Evolutionary conservation across 2,329 filamentous ascomycete genomes (phyloP).

Genomic region (Elsinoe necatrix): DNA sequence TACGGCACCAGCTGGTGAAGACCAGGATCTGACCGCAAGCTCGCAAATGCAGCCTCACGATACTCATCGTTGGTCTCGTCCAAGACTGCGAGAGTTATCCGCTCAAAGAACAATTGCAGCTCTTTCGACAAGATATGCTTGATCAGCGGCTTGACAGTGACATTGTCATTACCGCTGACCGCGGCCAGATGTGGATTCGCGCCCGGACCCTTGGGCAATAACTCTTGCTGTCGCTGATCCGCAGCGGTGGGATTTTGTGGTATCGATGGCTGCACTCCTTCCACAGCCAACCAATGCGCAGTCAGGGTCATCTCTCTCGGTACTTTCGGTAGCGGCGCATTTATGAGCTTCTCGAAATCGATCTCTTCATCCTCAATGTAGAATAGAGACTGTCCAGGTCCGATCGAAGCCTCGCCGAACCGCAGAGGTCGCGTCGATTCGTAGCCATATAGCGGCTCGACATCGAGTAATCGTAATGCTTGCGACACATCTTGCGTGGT

Average conservation of each 20-base stretch:
- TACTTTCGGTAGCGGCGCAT: slow-evolving; percentile 88
- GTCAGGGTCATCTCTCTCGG: slow-evolving; percentile 78
- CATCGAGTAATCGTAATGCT: slow-evolving; percentile 76
- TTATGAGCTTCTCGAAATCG: slow-evolving; percentile 98
- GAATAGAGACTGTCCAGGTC: slow-evolving; percentile 87
- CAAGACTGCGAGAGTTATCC: slow-evolving; percentile 79
- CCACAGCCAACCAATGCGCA: slow-evolving; percentile 96
- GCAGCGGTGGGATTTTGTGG: slow-evolving; percentile 77
- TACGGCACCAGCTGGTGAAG: slow-evolving; percentile 94
- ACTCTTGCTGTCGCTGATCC: slow-evolving; percentile 73
- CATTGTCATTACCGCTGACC: slow-evolving; percentile 72
- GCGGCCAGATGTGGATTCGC: slow-evolving; percentile 79
- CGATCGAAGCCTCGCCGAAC: slow-evolving; percentile 89
- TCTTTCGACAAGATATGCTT: slow-evolving; percentile 97
- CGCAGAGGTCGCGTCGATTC: slow-evolving; percentile 81
- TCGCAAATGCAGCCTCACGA: slow-evolving; percentile 75
- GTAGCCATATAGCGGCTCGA: slow-evolving; percentile 94
- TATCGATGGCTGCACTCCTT: slow-evolving; percentile 93
- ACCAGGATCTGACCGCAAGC: slow-evolving; percentile 78
- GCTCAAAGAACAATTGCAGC: slow-evolving; percentile 92
- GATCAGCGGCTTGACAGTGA: slow-evolving; percentile 78
- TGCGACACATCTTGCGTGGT: slow-evolving; percentile 84
- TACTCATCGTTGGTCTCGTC: slow-evolving; percentile 83
- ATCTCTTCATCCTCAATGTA: slow-evolving; percentile 98
- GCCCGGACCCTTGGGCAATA: slow-evolving; percentile 81